phyloP scores from a whole-genome alignment of 1,284 basidiomycete genomes.

The Malassezia japonica region DNA sequence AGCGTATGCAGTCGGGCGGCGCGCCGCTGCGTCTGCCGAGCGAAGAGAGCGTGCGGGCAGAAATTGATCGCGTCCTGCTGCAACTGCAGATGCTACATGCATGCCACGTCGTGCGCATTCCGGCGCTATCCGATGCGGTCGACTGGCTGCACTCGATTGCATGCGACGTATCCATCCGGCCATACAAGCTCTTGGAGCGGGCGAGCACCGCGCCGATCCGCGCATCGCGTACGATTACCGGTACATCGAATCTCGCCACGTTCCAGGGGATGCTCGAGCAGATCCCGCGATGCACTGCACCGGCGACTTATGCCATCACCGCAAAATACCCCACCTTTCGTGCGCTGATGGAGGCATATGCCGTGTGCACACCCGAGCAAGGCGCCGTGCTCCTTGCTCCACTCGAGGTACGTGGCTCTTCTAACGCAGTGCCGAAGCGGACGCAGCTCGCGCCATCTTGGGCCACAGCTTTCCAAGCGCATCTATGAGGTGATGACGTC shows the following conservation, averaged over 20 bases:
- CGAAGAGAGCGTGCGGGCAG: background rate
- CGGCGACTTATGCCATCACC: constrained; percentile 2
- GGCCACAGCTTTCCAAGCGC: background rate
- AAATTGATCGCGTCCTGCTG: constrained; percentile 3
- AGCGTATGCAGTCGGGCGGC: background rate
- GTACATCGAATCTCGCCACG: background rate
- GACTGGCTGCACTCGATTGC: constrained; percentile 11
- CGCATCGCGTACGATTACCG: background rate
- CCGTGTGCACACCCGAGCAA: background rate
- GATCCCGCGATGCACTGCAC: constrained; percentile 10
- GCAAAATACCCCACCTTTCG: constrained; percentile 8
- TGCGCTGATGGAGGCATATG: constrained; percentile 4
- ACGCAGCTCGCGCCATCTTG: background rate
- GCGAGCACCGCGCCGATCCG: background rate
- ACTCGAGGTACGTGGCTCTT: background rate
- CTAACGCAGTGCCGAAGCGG: constrained; percentile 1
- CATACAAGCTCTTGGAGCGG: constrained; percentile 10
- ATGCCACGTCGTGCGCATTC: constrained; percentile 6
- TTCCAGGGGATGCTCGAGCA: constrained; percentile 16
- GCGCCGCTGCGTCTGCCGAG: background rate
- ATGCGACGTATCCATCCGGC: constrained; percentile 14
- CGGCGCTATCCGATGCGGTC: background rate
- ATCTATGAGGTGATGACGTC: background rate
- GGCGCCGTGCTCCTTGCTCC: background rate
- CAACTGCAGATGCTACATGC: constrained; percentile 6